Evolutionary conservation across 1,284 basidiomycete genomes (phyloP).

Genomic region (Microbotryomycetes sp.): DNA sequence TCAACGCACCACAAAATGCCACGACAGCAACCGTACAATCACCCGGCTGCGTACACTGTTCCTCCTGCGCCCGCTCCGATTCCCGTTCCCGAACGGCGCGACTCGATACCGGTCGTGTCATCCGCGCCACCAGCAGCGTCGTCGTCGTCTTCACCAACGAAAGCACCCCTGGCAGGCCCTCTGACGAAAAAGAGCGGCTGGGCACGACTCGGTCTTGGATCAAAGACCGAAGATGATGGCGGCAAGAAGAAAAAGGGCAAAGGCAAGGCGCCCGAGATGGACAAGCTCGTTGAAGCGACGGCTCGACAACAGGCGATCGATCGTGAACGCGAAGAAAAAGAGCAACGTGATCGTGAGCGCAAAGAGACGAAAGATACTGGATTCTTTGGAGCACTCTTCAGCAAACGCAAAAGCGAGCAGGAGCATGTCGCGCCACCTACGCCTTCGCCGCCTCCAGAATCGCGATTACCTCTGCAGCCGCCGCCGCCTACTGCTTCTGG

Average conservation of each 20-base stretch:
- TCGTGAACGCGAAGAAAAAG: slow-evolving; percentile 47
- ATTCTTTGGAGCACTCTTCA: slow-evolving; percentile 83
- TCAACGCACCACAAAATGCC: slow-evolving; percentile 13
- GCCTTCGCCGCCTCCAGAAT: slow-evolving; percentile 1
- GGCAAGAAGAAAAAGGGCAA: slow-evolving; percentile 44
- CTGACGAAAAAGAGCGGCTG: slow-evolving; percentile 60
- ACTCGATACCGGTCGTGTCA: slow-evolving; percentile 35
- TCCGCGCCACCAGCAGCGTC: slow-evolving; percentile 33
- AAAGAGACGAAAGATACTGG: slow-evolving; percentile 41
- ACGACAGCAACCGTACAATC: not conserved
- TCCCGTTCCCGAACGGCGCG: slow-evolving; percentile 34
- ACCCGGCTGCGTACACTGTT: not conserved
- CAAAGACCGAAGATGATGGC: slow-evolving; percentile 38
- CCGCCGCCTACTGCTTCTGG: slow-evolving; percentile 44
- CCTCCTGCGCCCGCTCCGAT: slow-evolving; percentile 32
- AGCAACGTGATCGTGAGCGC: not conserved
- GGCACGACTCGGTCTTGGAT: slow-evolving; percentile 42
- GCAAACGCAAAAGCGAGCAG: slow-evolving; percentile 70
- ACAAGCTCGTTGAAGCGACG: slow-evolving; percentile 55
- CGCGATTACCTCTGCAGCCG: slow-evolving; percentile 53
- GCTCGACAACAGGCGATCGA: not conserved
- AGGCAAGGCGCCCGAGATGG: slow-evolving; percentile 38
- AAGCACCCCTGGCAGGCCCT: not conserved
- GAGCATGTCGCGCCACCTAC: slow-evolving; percentile 31
- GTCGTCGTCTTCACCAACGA: slow-evolving; percentile 40